Percentiles rank a stretch among this genome's conserved stretches.
phyloP scores from a whole-genome alignment of 345 rosid genomes.

The Acer saccharum region DNA sequence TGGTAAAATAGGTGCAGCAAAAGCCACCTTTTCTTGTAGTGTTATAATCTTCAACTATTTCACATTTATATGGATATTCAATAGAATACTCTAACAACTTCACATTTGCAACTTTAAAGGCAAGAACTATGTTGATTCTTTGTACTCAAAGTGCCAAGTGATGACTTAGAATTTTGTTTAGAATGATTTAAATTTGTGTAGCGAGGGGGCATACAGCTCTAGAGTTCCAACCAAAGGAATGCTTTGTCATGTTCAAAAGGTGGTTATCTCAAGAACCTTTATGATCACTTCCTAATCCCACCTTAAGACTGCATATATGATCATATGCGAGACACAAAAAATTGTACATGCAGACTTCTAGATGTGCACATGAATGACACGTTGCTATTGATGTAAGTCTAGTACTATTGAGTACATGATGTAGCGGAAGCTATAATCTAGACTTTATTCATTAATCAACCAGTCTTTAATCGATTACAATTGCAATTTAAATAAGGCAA shows the following conservation, averaged over 20 bases:
- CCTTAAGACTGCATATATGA: background rate
- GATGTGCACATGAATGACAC: background rate
- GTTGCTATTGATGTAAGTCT: background rate
- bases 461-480: too few relatives aligned
- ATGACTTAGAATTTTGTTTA: background rate
- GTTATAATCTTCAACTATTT: background rate
- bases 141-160: background rate
- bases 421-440: too few relatives aligned
- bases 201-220: slow-evolving; percentile 39
- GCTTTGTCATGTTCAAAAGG: slow-evolving; percentile 32
- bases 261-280: slow-evolving; percentile 26
- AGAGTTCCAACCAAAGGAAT: slow-evolving; percentile 30
- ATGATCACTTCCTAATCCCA: background rate
- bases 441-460: too few relatives aligned
- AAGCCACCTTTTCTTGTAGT: too few relatives aligned
- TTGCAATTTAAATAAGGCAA: too few relatives aligned
- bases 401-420: background rate
- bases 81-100: slow-evolving; percentile 17
- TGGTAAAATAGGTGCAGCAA: too few relatives aligned
- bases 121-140: background rate
- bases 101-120: slow-evolving; percentile 36
- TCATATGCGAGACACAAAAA: background rate
- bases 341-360: background rate
- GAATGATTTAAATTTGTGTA: slow-evolving; percentile 6
- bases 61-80: slow-evolving; percentile 8